Evolutionary conservation across 2,329 filamentous ascomycete species (phyloP).

Genomic region (Pseudogymnoascus sp.): DNA sequence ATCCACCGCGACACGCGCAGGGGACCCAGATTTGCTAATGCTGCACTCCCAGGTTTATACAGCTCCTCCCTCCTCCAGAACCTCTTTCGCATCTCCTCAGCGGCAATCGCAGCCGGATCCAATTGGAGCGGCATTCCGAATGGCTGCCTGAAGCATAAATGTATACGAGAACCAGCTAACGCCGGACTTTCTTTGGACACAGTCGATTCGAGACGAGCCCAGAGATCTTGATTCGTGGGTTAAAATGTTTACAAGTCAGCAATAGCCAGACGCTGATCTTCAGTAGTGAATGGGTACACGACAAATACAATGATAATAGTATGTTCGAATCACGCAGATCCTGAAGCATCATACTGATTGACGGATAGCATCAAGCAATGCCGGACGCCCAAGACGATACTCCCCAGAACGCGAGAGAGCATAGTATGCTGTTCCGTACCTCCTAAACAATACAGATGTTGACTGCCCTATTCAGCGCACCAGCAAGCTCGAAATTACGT

Average conservation of each 20-base stretch:
- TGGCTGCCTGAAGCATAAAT: background rate
- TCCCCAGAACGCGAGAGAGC: conserved; percentile 21
- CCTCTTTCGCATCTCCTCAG: conserved; percentile 15
- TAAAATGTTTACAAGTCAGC: conserved; percentile 15
- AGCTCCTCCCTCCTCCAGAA: conserved; percentile 29
- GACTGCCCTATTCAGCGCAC: conserved; percentile 35
- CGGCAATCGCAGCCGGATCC: conserved; percentile 17
- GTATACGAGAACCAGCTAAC: conserved; percentile 37
- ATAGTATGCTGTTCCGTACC: conserved; percentile 20
- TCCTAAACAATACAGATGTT: conserved; percentile 9
- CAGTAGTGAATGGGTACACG: conserved; percentile 83
- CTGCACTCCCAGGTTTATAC: conserved; percentile 26
- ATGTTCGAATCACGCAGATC: conserved; percentile 18
- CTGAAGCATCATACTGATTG: background rate
- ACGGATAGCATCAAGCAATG: background rate
- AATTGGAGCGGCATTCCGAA: conserved; percentile 18
- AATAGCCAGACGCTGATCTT: conserved; percentile 11
- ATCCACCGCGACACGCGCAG: conserved; percentile 10
- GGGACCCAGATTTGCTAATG: conserved; percentile 10
- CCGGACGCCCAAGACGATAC: conserved; percentile 21
- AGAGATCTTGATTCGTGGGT: conserved; percentile 64
- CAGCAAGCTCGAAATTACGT: conserved; percentile 61
- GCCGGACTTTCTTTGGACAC: conserved; percentile 36
- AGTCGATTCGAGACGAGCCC: conserved; percentile 55
- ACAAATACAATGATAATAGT: conserved; percentile 74